Conservation (phyloP, 2,329 filamentous ascomycete genomes). For the Chaetomium olivaceum region DNA sequence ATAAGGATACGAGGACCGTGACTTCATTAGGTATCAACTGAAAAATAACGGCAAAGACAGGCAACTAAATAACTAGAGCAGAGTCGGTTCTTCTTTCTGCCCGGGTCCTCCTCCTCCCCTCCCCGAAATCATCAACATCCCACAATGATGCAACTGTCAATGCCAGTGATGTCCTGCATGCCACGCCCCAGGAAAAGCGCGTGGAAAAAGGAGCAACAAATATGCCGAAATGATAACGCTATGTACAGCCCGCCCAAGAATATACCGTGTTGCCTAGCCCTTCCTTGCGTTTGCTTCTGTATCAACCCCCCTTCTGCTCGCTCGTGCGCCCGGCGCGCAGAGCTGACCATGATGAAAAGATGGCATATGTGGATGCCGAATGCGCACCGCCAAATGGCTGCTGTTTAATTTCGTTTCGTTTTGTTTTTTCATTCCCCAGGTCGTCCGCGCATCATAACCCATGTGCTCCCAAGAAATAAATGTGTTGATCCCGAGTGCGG, state of each 20-base stretch:
- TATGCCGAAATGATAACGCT: slow-evolving; percentile 11
- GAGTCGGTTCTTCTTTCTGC: not conserved
- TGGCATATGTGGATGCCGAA: not conserved
- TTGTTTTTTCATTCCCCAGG: not conserved
- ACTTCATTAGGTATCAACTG: slow-evolving; percentile 6
- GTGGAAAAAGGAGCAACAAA: not conserved
- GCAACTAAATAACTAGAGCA: not conserved
- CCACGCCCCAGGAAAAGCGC: not conserved
- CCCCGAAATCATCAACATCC: not conserved
- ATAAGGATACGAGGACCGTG: not conserved
- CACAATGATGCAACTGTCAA: not conserved
- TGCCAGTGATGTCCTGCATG: not conserved
- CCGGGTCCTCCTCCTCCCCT: not conserved
- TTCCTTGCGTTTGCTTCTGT: not conserved
- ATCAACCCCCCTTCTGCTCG: not conserved
- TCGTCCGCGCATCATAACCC: slow-evolving; percentile 2
- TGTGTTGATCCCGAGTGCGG: not conserved
- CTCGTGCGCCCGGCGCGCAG: too few relatives aligned
- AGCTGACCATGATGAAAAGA: not conserved
- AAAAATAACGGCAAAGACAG: not conserved
- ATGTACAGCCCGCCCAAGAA: slow-evolving; percentile 13
- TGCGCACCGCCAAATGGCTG: not conserved
- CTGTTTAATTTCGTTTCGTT: not conserved
- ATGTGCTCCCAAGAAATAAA: not conserved
- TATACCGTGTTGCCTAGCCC: slow-evolving; percentile 10